Evolutionary conservation across 169 alveolate genomes (phyloP).

Genomic region (Plasmodium malariae): DNA sequence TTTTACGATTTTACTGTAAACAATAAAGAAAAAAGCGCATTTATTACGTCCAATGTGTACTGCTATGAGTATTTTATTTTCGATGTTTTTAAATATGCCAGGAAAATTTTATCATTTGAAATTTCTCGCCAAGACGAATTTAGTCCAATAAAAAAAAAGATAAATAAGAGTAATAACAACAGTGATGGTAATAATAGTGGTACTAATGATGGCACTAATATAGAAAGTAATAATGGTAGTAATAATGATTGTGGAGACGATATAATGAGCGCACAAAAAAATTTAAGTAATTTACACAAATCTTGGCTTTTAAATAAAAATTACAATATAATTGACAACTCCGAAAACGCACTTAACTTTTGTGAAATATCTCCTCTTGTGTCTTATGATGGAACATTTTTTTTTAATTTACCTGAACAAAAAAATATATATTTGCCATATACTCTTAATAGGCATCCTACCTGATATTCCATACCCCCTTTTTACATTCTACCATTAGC

Average conservation of each 20-base stretch:
- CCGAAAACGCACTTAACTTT: constrained; percentile 15
- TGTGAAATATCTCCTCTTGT: constrained; percentile 72
- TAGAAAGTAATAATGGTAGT: no score
- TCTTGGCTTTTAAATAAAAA: constrained; percentile 63
- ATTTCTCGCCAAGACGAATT: constrained; percentile 44
- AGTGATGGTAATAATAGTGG: no score
- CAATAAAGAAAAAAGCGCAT: neutral
- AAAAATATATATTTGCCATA: constrained; percentile 41
- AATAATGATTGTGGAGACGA: no score
- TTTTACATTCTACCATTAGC: no score
- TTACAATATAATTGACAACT: constrained; percentile 18
- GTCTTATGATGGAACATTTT: constrained; percentile 74
- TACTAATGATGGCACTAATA: no score
- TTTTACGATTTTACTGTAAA: constrained; percentile 13
- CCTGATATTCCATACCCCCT: no score
- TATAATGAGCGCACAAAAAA: constrained; percentile 42
- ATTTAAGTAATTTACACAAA: constrained; percentile 47
- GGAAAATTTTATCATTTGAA: constrained; percentile 57
- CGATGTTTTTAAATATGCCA: constrained; percentile 82
- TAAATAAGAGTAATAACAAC: constrained; percentile 22
- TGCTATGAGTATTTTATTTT: constrained; percentile 84
- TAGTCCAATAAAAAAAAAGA: constrained; percentile 71
- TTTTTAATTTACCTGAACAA: constrained; percentile 63
- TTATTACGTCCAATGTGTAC: constrained; percentile 68
- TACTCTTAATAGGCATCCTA: constrained; percentile 5